phyloP scores from a whole-genome alignment of 441 rosid genomes.

The Flueggea neowawraea region DNA sequence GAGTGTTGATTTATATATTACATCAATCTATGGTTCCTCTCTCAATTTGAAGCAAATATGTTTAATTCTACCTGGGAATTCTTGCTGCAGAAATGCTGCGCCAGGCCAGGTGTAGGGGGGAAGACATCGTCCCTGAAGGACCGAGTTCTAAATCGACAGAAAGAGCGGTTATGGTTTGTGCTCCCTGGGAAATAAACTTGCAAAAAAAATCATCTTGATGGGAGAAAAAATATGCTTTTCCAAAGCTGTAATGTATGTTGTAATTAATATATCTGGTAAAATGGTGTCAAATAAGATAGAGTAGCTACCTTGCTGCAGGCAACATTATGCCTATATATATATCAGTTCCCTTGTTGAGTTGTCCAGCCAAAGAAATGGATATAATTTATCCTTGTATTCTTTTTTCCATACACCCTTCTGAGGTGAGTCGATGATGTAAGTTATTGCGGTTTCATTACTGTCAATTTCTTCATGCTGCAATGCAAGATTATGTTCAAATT shows the following conservation, averaged over 20 bases:
- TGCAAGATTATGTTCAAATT: no score
- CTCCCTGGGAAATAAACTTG: slow-evolving; percentile 68
- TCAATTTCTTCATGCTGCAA: no score
- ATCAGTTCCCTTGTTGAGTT: no score
- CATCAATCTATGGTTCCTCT: no score
- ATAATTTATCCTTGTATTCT: slow-evolving; percentile 13
- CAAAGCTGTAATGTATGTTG: slow-evolving; percentile 23
- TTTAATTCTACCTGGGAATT: slow-evolving; percentile 1
- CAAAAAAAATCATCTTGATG: slow-evolving; percentile 12
- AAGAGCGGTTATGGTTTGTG: slow-evolving; percentile 80
- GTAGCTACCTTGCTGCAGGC: slow-evolving; percentile 12
- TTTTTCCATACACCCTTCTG: neutral
- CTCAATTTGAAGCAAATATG: no score
- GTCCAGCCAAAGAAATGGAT: slow-evolving; percentile 6
- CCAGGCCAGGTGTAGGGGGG: slow-evolving; percentile 49
- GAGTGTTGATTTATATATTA: no score
- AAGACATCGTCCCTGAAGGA: slow-evolving; percentile 84
- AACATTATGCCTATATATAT: no score
- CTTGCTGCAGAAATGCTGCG: slow-evolving; percentile 71
- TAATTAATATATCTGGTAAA: slow-evolving; percentile 18
- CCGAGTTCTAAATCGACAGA: slow-evolving; percentile 52
- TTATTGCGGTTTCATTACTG: slow-evolving; percentile 1
- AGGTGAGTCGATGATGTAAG: slow-evolving; percentile 14
- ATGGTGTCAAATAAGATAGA: slow-evolving; percentile 32
- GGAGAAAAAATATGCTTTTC: slow-evolving; percentile 16